Evolutionary conservation across 768 basidiomycete species (phyloP).

Genomic region (Serendipita indica): DNA sequence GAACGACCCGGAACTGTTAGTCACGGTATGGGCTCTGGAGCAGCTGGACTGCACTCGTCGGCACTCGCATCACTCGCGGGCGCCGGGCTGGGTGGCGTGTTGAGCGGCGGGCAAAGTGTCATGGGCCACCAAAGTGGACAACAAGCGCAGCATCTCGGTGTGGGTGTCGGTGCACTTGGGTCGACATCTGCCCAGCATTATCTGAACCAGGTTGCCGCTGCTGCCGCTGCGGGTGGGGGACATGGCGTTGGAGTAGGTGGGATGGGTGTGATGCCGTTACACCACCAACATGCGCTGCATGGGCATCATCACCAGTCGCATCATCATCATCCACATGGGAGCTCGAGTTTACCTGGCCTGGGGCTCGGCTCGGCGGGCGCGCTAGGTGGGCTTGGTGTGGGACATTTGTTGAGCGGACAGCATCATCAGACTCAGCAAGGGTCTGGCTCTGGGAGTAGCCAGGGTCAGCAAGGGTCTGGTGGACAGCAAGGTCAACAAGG

Average conservation of each 20-base stretch:
- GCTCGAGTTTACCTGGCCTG: background rate
- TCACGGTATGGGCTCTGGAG: too few species aligned
- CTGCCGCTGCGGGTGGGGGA: background rate
- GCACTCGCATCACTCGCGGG: background rate
- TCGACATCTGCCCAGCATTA: background rate
- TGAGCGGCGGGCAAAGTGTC: background rate
- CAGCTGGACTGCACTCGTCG: background rate
- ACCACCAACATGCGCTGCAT: background rate
- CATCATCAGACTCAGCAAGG: background rate
- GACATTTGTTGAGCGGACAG: background rate
- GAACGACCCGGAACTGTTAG: slow-evolving; percentile 4
- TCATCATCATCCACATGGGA: background rate
- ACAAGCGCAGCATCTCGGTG: background rate
- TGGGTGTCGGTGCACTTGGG: background rate
- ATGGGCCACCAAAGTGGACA: background rate
- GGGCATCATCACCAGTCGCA: slow-evolving; percentile 1
- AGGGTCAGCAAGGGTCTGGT: background rate
- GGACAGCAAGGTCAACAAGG: background rate
- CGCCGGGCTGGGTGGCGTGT: background rate
- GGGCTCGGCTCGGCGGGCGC: background rate
- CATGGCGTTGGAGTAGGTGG: slow-evolving; percentile 3
- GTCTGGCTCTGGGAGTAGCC: background rate
- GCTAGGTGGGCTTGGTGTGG: background rate
- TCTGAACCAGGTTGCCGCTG: background rate
- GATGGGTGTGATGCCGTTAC: background rate